Evolutionary conservation across 768 basidiomycete genomes (phyloP), one percentile per base, ranked within the genome.

Genomic region (Tephrocybe sp.): DNA sequence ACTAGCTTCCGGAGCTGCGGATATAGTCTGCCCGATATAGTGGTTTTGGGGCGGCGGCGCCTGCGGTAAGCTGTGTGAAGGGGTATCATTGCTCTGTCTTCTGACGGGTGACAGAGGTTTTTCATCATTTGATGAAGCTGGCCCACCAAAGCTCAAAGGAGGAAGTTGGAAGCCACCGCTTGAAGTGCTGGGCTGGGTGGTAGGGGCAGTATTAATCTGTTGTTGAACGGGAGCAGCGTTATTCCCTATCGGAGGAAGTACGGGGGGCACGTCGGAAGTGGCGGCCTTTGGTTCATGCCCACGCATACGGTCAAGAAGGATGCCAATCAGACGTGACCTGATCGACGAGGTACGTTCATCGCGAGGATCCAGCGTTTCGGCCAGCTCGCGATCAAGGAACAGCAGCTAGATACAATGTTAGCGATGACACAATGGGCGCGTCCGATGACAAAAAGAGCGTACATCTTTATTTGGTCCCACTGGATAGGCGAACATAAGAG

Each of bases 401-500:
- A 97, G 79, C 45, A 81, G 76, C 90, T 94, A 57, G 9, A 30
- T 30, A 49, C 30, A 30, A 27, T 16, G 25, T 33, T 66, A 60
- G 53, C 31, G 22, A 25, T 40, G 29, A 40, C 39, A 41, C 33
- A 52, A 22, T 40, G 12, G 25, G 13, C 21, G 38, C 18, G 13
- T n/a, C 15, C 33, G 15, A 34, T 44, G 24, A 31, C 37, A 18
- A 47, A 25, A 49, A 55, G 33, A 30, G 15, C 89, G 56, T 62
- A 95, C 94, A 63, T 93, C 88, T 67, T 83, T 86, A 50, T 80
- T 71, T 3, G 86, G 81, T 1, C 92, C 94, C 41, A 91, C 83
- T 6, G 95, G 94, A 64, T 97, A 97, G 0, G 84, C 92, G 66
- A 94, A 98, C 85, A 97, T 94, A 66, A 95, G 77, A 9, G 90